Percentiles rank a stretch among this genome's conserved stretches.
phyloP scores from a whole-genome alignment of 495 filamentous ascomycete genomes.

The Daldinia vernicosa region DNA sequence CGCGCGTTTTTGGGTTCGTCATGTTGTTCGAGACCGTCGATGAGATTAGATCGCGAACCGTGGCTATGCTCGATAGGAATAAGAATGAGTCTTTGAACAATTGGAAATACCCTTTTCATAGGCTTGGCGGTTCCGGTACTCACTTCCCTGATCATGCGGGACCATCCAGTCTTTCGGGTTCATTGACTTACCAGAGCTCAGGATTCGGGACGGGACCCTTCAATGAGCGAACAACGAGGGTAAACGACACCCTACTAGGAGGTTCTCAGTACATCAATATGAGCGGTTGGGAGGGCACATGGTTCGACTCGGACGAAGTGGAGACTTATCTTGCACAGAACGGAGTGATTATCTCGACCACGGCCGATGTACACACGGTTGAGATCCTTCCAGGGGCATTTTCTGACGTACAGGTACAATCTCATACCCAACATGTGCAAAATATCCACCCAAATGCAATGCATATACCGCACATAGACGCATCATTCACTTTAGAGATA shows the following conservation, averaged over 20 bases:
- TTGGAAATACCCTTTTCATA: constrained; percentile 69
- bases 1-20: constrained; percentile 72
- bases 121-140: constrained; percentile 74
- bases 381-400: constrained; percentile 55
- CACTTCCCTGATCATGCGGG: constrained; percentile 55
- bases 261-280: constrained; percentile 53
- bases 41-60: constrained; percentile 57
- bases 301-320: constrained; percentile 77
- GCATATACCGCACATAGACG: background rate
- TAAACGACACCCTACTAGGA: constrained; percentile 47
- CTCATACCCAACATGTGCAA: constrained; percentile 20
- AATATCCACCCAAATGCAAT: constrained; percentile 10
- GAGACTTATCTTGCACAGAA: constrained; percentile 71
- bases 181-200: constrained; percentile 47
- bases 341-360: constrained; percentile 64
- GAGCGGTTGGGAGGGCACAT: constrained; percentile 70
- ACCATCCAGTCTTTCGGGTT: constrained; percentile 47
- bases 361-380: constrained; percentile 61
- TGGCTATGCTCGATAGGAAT: constrained; percentile 49
- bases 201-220: constrained; percentile 58
- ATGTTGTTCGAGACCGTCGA: constrained; percentile 63
- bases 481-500: constrained; percentile 2
- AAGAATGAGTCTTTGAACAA: constrained; percentile 62
- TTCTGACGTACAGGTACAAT: constrained; percentile 27
- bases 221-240: constrained; percentile 37